Evolutionary conservation across 257 asterid species (phyloP).

Genomic region (Capsicum chinense): DNA sequence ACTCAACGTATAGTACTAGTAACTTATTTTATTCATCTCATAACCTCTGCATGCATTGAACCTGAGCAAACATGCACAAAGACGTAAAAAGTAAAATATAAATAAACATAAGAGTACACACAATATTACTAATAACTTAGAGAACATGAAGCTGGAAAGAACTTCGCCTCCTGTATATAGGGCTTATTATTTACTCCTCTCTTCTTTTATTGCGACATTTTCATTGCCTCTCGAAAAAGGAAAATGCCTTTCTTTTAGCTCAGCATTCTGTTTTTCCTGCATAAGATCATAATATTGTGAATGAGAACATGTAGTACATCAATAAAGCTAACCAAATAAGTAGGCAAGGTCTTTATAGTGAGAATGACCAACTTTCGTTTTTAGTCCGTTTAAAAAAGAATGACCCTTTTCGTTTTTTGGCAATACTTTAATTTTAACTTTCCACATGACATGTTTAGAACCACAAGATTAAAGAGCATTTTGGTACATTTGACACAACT

Average conservation of each 20-base stretch:
- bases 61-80: background rate
- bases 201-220: background rate
- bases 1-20: background rate
- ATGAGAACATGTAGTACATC: background rate
- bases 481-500: no score
- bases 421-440: no score
- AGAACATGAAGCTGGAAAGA: constrained; percentile 8
- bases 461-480: no score
- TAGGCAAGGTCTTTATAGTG: background rate
- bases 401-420: no score
- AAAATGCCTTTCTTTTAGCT: background rate
- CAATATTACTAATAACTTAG: background rate
- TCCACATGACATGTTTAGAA: no score
- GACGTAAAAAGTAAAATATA: background rate
- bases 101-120: background rate
- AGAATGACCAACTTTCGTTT: no score
- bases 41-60: background rate
- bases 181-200: background rate
- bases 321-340: background rate
- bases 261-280: background rate
- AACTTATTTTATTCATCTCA: constrained; percentile 16
- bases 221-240: background rate
- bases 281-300: background rate
- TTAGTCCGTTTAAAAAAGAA: no score
- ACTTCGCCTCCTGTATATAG: background rate